Conservation (phyloP, 495 filamentous ascomycete species). For the Xanthoparmelia taractica region DNA sequence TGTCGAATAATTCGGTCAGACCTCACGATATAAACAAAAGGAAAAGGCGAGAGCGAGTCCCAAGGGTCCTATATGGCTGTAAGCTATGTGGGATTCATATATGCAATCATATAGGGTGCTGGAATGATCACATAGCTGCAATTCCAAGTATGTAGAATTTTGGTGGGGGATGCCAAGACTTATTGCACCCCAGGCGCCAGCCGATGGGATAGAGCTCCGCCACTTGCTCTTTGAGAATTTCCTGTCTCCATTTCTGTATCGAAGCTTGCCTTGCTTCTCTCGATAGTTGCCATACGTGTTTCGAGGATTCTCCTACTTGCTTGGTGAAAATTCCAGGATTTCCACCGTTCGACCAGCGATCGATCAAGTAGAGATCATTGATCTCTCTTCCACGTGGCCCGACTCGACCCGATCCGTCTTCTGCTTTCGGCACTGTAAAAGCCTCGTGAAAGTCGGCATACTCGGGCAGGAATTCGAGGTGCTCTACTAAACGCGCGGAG, state of each 20-base stretch:
- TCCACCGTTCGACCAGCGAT: conserved; percentile 48
- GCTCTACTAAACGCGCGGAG: conserved; percentile 44
- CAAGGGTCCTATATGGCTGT: no score
- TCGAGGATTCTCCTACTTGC: conserved; percentile 24
- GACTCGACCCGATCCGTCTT: conserved; percentile 40
- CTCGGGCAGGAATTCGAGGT: conserved; percentile 53
- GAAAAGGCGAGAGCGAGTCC: no score
- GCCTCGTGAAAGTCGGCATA: conserved; percentile 50
- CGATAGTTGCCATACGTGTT: conserved; percentile 49
- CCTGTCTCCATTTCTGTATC: conserved; percentile 41
- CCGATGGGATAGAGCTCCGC: no score
- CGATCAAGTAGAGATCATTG: conserved; percentile 44
- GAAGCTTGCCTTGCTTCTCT: conserved; percentile 30
- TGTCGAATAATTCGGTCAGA: no score
- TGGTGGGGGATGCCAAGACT: no score
- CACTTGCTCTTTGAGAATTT: conserved; percentile 45
- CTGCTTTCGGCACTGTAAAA: conserved; percentile 39
- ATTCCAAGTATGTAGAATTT: no score
- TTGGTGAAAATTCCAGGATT: conserved; percentile 38
- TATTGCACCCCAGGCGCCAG: no score
- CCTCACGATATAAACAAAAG: no score
- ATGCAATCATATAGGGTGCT: no score
- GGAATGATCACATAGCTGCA: no score
- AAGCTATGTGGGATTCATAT: no score
- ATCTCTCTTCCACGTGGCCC: conserved; percentile 43